Percentiles rank a stretch among this genome's conserved stretches.
phyloP scores from a whole-genome alignment of 441 rosid species.

The Eugenia klotzschiana region DNA sequence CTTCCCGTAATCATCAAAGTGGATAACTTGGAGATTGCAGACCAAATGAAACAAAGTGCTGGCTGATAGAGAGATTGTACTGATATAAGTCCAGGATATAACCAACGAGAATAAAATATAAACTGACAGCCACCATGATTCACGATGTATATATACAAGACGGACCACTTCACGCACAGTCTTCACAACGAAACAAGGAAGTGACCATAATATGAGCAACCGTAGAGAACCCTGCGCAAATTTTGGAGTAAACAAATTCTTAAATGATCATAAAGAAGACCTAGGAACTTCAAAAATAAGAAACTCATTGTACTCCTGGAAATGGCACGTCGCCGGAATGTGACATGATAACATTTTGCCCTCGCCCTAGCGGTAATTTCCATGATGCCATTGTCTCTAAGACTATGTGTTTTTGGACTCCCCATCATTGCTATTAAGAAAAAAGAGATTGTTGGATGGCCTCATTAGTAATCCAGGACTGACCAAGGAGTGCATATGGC shows the following conservation, averaged over 20 bases:
- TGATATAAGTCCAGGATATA: slow-evolving; percentile 64
- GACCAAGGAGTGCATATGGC: background rate
- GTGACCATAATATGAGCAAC: slow-evolving; percentile 51
- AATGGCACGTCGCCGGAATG: background rate
- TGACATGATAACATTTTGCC: background rate
- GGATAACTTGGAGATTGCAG: slow-evolving; percentile 85
- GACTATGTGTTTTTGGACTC: background rate
- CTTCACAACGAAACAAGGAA: slow-evolving; percentile 68
- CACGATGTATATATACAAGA: slow-evolving; percentile 28
- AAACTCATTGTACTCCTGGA: background rate
- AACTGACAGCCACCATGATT: slow-evolving; percentile 67
- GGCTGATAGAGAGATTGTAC: slow-evolving; percentile 57
- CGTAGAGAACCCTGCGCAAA: slow-evolving; percentile 46
- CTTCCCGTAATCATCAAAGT: slow-evolving; percentile 69
- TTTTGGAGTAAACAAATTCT: background rate
- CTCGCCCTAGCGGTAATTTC: background rate
- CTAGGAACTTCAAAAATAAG: background rate
- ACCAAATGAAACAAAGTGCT: slow-evolving; percentile 75
- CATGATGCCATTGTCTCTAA: background rate
- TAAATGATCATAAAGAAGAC: background rate
- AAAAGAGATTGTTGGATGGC: background rate
- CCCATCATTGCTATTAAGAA: background rate
- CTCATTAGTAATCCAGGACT: background rate
- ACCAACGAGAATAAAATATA: slow-evolving; percentile 30
- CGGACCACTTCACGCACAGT: slow-evolving; percentile 49